Percentiles rank a stretch among this genome's conserved stretches.
Evolutionary conservation across 805 yeast genomes (phyloP).

Genomic region (Metschnikowia kunwiensis): DNA sequence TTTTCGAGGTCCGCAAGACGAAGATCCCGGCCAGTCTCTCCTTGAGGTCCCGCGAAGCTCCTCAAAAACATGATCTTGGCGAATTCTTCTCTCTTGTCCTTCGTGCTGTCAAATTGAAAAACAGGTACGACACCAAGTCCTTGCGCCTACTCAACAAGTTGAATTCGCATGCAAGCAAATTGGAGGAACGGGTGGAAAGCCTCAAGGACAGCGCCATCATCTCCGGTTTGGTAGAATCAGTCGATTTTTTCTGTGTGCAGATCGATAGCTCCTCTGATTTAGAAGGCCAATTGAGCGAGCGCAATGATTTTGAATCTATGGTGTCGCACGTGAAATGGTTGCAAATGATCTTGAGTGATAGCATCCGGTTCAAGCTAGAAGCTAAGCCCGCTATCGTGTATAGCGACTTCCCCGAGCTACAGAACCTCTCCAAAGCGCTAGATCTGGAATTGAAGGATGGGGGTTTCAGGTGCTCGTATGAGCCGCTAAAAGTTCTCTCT

Average conservation of each 20-base stretch:
- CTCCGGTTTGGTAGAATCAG: background rate
- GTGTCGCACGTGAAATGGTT: constrained; percentile 1
- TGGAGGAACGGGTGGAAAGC: constrained; percentile 2
- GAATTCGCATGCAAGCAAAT: constrained; percentile 11
- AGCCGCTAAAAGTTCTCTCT: constrained; percentile 14
- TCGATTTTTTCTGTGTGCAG: constrained; percentile 6
- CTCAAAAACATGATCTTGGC: constrained; percentile 2
- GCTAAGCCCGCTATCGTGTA: constrained; percentile 10
- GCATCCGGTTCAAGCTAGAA: constrained; percentile 4
- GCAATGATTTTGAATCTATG: background rate
- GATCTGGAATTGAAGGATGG: constrained; percentile 7
- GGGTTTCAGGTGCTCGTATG: constrained; percentile 15
- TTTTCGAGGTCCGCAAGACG: constrained; percentile 22
- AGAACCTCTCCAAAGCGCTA: constrained; percentile 9
- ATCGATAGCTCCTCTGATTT: background rate
- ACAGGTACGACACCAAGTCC: constrained; percentile 32
- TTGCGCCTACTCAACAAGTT: constrained; percentile 28
- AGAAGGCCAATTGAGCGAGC: constrained; percentile 1
- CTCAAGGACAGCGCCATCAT: background rate
- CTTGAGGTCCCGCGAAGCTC: background rate
- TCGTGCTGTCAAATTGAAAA: constrained; percentile 21
- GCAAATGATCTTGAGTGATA: constrained; percentile 3
- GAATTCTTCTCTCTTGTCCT: constrained; percentile 11
- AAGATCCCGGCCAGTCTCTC: background rate
- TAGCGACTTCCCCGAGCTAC: constrained; percentile 17